Evolutionary conservation across 768 basidiomycete species (phyloP), one percentile per base, ranked within the genome.

Genomic region (Lentinula detonsa): DNA sequence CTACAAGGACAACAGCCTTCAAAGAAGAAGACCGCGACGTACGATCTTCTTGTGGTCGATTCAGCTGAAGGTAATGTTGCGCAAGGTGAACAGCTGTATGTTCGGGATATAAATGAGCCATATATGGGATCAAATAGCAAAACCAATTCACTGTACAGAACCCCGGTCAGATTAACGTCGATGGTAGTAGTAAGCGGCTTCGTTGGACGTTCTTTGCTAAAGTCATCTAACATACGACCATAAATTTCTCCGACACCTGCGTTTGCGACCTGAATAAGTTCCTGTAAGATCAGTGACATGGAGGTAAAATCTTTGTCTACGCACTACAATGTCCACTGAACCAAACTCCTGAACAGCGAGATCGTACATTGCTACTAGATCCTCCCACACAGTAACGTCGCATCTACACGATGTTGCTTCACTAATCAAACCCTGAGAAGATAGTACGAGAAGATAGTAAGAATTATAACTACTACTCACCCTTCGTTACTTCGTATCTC

Each of bases 371-470:
- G 75, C 72, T 7, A 81, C 75, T 58, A 81, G 80, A 51, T 85
- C 76, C 5, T 85, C 83, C 77, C 81, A 86, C 0, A 71, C 66
- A 5, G 75, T 76, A 39, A 86, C 85, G 65, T 85, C 73, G 66
- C 82, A 84, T 53, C 69, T 73, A 33, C 75, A 70, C 49, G 69
- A 76, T 10, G 72, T 65, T 6, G 81, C 83, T 21, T 74, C 65
- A 3, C 84, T 84, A 67, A 21, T 15, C 42, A 56, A 35, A 51
- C 56, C 53, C 40, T 34, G 37, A 49, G 15, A 39, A 50, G 54
- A 28, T 45, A 45, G 16, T 34, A 34, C 42, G 33, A 40, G 35
- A 35, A 34, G 37, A 51, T 23, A 43, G 16, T 39, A 37, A 16
- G 7, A 23, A 46, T 11, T 0, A 34, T 35, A 23, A 69, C 77